Percentiles rank a stretch among this genome's conserved stretches.
These are phyloP conservation scores for Lasiodiplodia sp. DNA, from an alignment of 2,329 filamentous ascomycete genomes.

Conservation along the genomic window DNA sequence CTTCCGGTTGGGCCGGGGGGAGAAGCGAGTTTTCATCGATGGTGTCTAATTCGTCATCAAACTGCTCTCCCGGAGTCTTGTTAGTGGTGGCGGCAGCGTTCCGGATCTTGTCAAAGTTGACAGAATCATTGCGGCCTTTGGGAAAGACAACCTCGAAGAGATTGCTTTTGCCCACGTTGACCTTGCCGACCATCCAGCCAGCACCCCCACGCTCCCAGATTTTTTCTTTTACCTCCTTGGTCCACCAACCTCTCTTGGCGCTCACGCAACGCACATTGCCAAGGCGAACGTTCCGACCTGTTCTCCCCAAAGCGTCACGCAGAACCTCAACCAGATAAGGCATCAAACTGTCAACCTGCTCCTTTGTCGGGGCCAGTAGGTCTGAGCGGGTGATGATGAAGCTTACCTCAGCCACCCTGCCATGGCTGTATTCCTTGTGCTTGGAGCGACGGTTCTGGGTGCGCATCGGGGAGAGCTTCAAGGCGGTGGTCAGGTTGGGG, in stretches of 20 bases:
- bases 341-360: conserved; percentile 85
- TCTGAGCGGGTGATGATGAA: conserved; percentile 93
- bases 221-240: conserved; percentile 81
- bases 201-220: conserved; percentile 85
- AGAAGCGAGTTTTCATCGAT: conserved; percentile 62
- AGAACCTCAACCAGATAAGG: conserved; percentile 81
- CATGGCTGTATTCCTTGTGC: conserved; percentile 68
- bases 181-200: conserved; percentile 97
- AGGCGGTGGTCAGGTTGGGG: conserved; percentile 73
- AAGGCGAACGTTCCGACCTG: conserved; percentile 75
- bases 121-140: conserved; percentile 60
- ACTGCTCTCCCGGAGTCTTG: conserved; percentile 22
- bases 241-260: conserved; percentile 89
- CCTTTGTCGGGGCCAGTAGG: conserved; percentile 81
- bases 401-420: conserved; percentile 77
- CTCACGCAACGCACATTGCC: conserved; percentile 90
- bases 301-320: conserved; percentile 74
- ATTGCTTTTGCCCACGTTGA: conserved; percentile 95
- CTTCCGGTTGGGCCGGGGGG: conserved; percentile 76
- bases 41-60: background rate
- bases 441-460: conserved; percentile 81
- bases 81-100: conserved; percentile 37
- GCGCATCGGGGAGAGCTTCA: conserved; percentile 76
- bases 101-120: conserved; percentile 44
- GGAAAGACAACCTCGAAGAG: conserved; percentile 89